A percentile compares a stretch with the other conserved stretches of the same genome.
Conservation (phyloP, 2,329 filamentous ascomycete species). For the Dothistroma septosporum region DNA sequence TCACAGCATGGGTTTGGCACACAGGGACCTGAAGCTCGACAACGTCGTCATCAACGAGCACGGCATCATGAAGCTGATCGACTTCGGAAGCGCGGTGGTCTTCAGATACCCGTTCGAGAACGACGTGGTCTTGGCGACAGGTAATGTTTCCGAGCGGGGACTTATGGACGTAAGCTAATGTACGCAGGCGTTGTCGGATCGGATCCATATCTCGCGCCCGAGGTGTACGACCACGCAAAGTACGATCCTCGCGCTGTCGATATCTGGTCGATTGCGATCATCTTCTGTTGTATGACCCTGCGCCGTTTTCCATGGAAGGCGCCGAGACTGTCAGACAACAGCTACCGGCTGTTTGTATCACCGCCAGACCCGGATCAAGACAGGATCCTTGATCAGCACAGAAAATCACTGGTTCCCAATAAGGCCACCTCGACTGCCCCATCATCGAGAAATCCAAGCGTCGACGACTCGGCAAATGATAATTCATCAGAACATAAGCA, state of each 20-base stretch:
- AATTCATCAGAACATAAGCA: conserved; percentile 19
- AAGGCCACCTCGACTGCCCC: conserved; percentile 36
- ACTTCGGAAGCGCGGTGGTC: conserved; percentile 95
- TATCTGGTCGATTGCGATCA: conserved; percentile 97
- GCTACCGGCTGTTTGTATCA: conserved; percentile 86
- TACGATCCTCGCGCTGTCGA: conserved; percentile 94
- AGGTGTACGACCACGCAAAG: conserved; percentile 89
- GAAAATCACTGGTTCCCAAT: conserved; percentile 23
- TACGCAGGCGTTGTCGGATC: conserved; percentile 69
- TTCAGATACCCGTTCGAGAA: conserved; percentile 97
- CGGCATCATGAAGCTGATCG: conserved; percentile 99
- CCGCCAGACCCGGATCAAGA: conserved; percentile 68
- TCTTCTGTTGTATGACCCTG: conserved; percentile 98
- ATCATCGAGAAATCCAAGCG: conserved; percentile 38
- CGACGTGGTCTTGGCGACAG: conserved; percentile 73
- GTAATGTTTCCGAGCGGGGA: conserved; percentile 49
- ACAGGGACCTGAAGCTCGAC: conserved; percentile 92
- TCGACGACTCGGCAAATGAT: conserved; percentile 17
- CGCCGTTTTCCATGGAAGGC: conserved; percentile 96
- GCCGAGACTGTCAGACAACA: conserved; percentile 85
- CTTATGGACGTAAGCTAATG: conserved; percentile 5
- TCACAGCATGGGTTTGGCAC: conserved; percentile 89
- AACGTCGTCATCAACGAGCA: conserved; percentile 96
- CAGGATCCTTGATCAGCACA: conserved; percentile 28
- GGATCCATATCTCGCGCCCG: conserved; percentile 92